Evolutionary conservation across 345 rosid genomes (phyloP), one percentile per base, ranked within the genome.

Genomic region (Cardiospermum halicacabum): DNA sequence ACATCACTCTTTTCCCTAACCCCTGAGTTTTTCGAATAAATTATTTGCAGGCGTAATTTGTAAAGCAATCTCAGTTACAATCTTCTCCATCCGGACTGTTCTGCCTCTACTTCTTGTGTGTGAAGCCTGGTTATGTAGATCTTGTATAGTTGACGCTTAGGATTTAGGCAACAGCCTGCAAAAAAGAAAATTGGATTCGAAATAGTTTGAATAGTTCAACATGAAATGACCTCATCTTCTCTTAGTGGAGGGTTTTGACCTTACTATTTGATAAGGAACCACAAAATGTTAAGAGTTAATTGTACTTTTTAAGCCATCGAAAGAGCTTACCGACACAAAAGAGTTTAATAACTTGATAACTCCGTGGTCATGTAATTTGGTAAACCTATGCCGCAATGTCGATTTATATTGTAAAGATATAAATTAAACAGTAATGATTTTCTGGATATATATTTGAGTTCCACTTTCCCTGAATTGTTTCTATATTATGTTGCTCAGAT

Each of bases 31-130:
- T 25, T 5, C 50, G 62, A 49, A 30, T 43, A 47, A 62, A 15
- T 67, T 62, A 56, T 26, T 10, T 42, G 55, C 85, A 81, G 85
- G 82, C 62, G 32, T 78, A 74, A 69, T 43, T 45, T 47, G 53
- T 34, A 32, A 47, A 56, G 24, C 34, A 39, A 45, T 47, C 24
- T 28, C 31, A 4, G 42, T 55, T 11, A 31, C 19, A 28, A 43
- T 32, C 62, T 11, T 26, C 56, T 24, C 56, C 12, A 21, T 15
- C 1, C 5, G 6, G 60, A 53, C 27, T 54, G 16, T 40, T 65
- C 37, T 22, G 30, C 67, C 47, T 36, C 7, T 24, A 10, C 18
- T 32, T 8, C 40, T 11, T 61, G 36, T 54, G 30, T 54, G 11
- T 56, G 56, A 60, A 50, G 25, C 27, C 12, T 16, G 13, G 60